Base-by-base conservation (phyloP, 768 basidiomycete species). In the Rhizopogon salebrosus region DNA sequence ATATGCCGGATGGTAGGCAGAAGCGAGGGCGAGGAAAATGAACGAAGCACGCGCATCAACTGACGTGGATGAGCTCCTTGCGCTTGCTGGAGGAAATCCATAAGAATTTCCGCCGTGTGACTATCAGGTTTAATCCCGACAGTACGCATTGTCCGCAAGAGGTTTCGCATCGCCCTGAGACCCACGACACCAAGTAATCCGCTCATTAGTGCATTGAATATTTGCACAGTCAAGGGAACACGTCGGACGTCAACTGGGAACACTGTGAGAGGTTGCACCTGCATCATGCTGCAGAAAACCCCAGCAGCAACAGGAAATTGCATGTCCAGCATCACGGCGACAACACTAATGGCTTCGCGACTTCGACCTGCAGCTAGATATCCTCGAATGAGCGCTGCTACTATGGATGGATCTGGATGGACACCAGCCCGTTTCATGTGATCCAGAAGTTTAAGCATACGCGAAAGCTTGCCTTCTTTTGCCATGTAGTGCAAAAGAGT, bases 201-300 rank as follows among this genome's bases (percentile, higher is more conserved):
- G 46, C 70, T 69, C 11, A 89, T 68, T 18, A 86, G 66, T 18
- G 81, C 74, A 62, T 92, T 89, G 70, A 87, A 80, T 24, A 87
- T 67, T 48, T 75, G 70, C 35, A 70, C 65, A 6, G 74, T 74
- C 31, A 76, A 75, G 13, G 24, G 57, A 9, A 64, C 55, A 40
- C 57, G 65, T 31, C 57, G 55, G 24, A 79, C 60, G 34, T 64
- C 38, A 50, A 69, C 48, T 24, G 65, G 66, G 16, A 59, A 57
- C 23, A 38, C 43, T 31, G 52, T 51, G 8, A 51, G 29, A 37
- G 16, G 41, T 51, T 60, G 67, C 37, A 67, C 39, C 38, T 42
- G 51, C 45, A 69, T 54, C 45, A 34, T 34, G 31, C 14, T 22
- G 16, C 45, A 46, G 31, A 46, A 46, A 9, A 23, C 20, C 31